A percentile compares a stretch with the other conserved stretches of the same genome.
Evolutionary conservation across 2,329 filamentous ascomycete species (phyloP).

Genomic region (Ophiostoma sp.): DNA sequence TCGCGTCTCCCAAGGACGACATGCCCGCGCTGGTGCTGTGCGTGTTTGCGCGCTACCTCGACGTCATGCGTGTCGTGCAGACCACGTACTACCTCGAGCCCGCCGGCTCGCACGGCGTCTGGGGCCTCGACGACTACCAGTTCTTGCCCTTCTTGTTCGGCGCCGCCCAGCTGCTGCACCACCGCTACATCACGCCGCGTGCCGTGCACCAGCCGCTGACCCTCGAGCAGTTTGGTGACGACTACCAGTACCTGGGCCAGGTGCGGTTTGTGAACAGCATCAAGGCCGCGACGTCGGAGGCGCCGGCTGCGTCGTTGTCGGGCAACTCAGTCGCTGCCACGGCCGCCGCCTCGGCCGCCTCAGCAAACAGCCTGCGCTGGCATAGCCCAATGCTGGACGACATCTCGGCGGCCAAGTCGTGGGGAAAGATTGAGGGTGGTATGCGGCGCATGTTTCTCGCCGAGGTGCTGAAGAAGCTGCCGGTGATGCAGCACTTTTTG

Average conservation of each 20-base stretch:
- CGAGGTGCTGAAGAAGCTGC: constrained; percentile 87
- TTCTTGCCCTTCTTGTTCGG: constrained; percentile 95
- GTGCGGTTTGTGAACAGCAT: constrained; percentile 92
- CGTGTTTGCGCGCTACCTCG: constrained; percentile 77
- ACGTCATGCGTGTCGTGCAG: constrained; percentile 82
- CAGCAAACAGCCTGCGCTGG: constrained; percentile 90
- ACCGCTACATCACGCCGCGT: constrained; percentile 71
- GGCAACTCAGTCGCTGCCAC: too few relatives aligned
- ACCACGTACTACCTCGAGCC: constrained; percentile 94
- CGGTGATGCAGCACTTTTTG: constrained; percentile 97
- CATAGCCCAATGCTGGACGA: constrained; percentile 98
- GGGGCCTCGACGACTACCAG: constrained; percentile 96
- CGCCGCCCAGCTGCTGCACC: constrained; percentile 79
- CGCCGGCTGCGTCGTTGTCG: neutral
- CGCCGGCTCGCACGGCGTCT: constrained; percentile 93
- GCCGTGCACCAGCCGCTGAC: constrained; percentile 84
- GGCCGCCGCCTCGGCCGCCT: neutral
- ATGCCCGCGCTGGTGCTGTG: constrained; percentile 70
- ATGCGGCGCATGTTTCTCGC: constrained; percentile 97
- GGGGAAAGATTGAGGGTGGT: constrained; percentile 86
- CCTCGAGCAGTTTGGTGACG: constrained; percentile 75
- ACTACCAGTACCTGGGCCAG: constrained; percentile 89
- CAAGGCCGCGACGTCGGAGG: constrained; percentile 46
- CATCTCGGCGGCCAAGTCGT: constrained; percentile 82
- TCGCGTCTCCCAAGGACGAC: constrained; percentile 49